Percentiles rank a stretch among this genome's conserved stretches.
phyloP scores from a whole-genome alignment of 2,329 filamentous ascomycete species.

The Escovopsis sp. region DNA sequence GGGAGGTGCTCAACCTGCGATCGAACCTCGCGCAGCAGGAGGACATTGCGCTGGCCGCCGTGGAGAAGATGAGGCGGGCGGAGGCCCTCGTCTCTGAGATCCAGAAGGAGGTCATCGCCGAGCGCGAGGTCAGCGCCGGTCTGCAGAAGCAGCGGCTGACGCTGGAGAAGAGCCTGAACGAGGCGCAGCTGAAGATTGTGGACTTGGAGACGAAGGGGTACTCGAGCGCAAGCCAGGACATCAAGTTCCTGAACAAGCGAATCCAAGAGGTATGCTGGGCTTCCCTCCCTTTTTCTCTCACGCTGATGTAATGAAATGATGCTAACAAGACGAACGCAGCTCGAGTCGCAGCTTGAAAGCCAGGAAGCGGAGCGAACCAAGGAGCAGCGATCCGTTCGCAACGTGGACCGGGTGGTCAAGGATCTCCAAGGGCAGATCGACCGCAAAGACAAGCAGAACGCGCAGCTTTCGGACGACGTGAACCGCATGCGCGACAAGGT shows the following conservation, averaged over 20 bases:
- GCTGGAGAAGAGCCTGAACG: conserved; percentile 80
- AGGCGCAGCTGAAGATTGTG: conserved; percentile 76
- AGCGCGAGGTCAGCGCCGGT: conserved; percentile 67
- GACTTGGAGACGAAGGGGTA: conserved; percentile 96
- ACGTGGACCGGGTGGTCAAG: conserved; percentile 85
- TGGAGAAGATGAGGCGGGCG: conserved; percentile 93
- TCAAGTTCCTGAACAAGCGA: conserved; percentile 84
- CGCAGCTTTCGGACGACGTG: conserved; percentile 70
- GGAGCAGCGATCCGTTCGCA: conserved; percentile 76
- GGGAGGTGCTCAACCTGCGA: conserved; percentile 79
- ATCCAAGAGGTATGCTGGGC: conserved; percentile 70
- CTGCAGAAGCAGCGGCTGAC: conserved; percentile 81
- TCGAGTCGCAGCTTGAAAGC: conserved; percentile 74
- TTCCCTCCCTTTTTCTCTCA: background rate
- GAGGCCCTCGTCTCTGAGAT: conserved; percentile 78
- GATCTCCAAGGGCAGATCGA: conserved; percentile 88
- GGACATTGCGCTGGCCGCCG: conserved; percentile 77
- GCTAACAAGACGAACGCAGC: conserved; percentile 39
- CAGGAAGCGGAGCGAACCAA: conserved; percentile 67
- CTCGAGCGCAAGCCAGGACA: conserved; percentile 78
- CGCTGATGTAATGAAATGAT: conserved; percentile 4
- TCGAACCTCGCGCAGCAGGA: conserved; percentile 81
- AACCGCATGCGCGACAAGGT: conserved; percentile 77
- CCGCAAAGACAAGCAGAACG: conserved; percentile 77
- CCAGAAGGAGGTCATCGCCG: conserved; percentile 79